Conservation (phyloP, 345 rosid genomes). For the Pugionium cornutum region DNA sequence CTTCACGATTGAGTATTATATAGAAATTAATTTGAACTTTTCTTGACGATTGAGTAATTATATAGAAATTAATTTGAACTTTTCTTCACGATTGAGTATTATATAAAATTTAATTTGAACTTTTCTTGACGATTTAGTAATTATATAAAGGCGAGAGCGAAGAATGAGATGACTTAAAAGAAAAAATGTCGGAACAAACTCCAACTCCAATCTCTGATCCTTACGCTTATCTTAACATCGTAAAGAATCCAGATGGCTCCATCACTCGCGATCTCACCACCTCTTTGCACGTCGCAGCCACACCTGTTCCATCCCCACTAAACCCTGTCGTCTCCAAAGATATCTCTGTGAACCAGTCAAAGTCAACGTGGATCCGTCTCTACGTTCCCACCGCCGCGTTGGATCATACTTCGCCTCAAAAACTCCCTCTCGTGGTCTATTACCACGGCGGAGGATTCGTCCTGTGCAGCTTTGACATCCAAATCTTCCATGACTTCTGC, state of each 20-base stretch:
- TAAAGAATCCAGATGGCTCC: conserved; percentile 42
- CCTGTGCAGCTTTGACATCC: conserved; percentile 37
- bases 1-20: too few relatives aligned
- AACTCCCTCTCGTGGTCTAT: conserved; percentile 59
- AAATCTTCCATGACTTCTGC: conserved; percentile 38
- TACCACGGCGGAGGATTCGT: conserved; percentile 75
- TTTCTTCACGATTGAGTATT: too few relatives aligned
- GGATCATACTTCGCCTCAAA: conserved; percentile 8
- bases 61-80: too few relatives aligned
- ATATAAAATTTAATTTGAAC: too few relatives aligned
- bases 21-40: too few relatives aligned
- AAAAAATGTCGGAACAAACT: conserved; percentile 18
- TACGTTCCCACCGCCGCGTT: conserved; percentile 13
- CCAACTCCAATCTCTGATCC: conserved; percentile 41
- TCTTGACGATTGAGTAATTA: too few relatives aligned
- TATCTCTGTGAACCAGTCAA: conserved; percentile 23
- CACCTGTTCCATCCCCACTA: conserved; percentile 27
- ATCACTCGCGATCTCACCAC: conserved; percentile 36
- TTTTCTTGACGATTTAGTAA: background rate
- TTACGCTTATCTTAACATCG: conserved; percentile 36
- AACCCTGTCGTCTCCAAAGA: conserved; percentile 39
- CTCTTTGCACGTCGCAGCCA: conserved; percentile 17
- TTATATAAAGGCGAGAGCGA: conserved; percentile 10
- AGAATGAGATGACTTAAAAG: background rate
- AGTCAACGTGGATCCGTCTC: conserved; percentile 37